These are phyloP conservation scores for Metroxylon sagu DNA, from an alignment of 176 grass and related monocot genomes.

Conservation along the genomic window DNA sequence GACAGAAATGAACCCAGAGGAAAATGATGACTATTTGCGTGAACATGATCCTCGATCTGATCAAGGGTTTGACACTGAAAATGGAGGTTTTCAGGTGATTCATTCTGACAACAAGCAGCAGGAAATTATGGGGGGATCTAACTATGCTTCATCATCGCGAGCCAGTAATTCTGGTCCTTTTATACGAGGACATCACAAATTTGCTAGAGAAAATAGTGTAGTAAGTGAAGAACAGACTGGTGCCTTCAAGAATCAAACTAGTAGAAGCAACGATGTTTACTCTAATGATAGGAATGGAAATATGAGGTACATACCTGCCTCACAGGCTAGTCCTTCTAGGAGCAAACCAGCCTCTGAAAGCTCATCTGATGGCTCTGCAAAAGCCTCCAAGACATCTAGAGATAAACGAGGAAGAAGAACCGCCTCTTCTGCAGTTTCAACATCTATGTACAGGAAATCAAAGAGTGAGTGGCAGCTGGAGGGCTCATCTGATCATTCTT, in stretches of 20 bases:
- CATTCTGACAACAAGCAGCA: conserved; percentile 37
- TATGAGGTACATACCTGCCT: conserved; percentile 18
- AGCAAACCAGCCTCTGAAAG: conserved; percentile 31
- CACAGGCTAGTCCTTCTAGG: conserved; percentile 40
- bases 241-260: conserved; percentile 46
- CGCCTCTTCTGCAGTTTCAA: conserved; percentile 25
- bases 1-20: conserved; percentile 33
- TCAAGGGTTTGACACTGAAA: conserved; percentile 31
- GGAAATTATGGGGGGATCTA: conserved; percentile 23
- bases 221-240: conserved; percentile 33
- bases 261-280: conserved; percentile 29
- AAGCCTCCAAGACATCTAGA: conserved; percentile 37
- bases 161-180: conserved; percentile 7
- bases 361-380: conserved; percentile 46
- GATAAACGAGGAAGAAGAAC: conserved; percentile 57
- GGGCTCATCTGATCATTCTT: conserved; percentile 32
- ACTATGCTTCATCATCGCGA: conserved; percentile 4
- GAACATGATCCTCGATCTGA: conserved; percentile 26
- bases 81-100: conserved; percentile 35
- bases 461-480: conserved; percentile 52
- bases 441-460: conserved; percentile 23
- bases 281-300: conserved; percentile 25
- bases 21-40: conserved; percentile 25
- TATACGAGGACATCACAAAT: conserved; percentile 32
- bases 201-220: conserved; percentile 27